Evolutionary conservation across 2,329 filamentous ascomycete species (phyloP).

Genomic region (Chrysoporthe puriensis): DNA sequence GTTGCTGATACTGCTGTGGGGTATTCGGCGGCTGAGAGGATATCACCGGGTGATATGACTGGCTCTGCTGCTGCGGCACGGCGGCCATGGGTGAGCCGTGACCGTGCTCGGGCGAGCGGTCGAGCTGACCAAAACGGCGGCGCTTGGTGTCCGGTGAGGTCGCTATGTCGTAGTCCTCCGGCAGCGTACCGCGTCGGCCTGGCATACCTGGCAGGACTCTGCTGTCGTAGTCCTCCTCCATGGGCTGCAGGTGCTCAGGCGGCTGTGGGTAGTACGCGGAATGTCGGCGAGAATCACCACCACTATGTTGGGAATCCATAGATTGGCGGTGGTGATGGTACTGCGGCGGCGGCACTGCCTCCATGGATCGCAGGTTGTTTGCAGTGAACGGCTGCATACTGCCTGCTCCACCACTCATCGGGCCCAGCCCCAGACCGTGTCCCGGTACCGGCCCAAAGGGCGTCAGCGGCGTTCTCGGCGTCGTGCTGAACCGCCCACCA

Average conservation of each 20-base stretch:
- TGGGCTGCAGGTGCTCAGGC: slow-evolving; percentile 22
- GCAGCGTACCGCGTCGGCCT: slow-evolving; percentile 18
- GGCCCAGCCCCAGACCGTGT: slow-evolving; percentile 30
- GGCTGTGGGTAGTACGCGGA: slow-evolving; percentile 21
- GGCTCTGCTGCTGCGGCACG: slow-evolving; percentile 17
- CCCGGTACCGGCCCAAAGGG: slow-evolving; percentile 39
- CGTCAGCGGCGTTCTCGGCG: slow-evolving; percentile 61
- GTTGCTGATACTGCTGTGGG: slow-evolving; percentile 18
- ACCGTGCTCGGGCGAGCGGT: slow-evolving; percentile 31
- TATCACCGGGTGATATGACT: background rate
- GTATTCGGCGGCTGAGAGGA: slow-evolving; percentile 13
- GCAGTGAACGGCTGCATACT: slow-evolving; percentile 32
- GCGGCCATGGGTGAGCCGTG: slow-evolving; percentile 8
- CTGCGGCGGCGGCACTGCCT: slow-evolving; percentile 32
- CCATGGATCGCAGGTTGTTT: slow-evolving; percentile 36
- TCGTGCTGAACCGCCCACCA: slow-evolving; percentile 67
- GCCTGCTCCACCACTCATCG: slow-evolving; percentile 37
- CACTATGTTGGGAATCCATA: slow-evolving; percentile 33
- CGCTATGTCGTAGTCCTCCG: slow-evolving; percentile 35
- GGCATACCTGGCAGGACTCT: slow-evolving; percentile 15
- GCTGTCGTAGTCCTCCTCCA: slow-evolving; percentile 25
- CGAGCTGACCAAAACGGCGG: slow-evolving; percentile 38
- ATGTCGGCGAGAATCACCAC: slow-evolving; percentile 32
- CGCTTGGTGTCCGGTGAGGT: slow-evolving; percentile 42
- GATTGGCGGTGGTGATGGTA: slow-evolving; percentile 38